Evolutionary conservation across 139 green algal species (phyloP), one percentile per base, ranked within the genome.

Genomic region (Diplosphaera chodatii): DNA sequence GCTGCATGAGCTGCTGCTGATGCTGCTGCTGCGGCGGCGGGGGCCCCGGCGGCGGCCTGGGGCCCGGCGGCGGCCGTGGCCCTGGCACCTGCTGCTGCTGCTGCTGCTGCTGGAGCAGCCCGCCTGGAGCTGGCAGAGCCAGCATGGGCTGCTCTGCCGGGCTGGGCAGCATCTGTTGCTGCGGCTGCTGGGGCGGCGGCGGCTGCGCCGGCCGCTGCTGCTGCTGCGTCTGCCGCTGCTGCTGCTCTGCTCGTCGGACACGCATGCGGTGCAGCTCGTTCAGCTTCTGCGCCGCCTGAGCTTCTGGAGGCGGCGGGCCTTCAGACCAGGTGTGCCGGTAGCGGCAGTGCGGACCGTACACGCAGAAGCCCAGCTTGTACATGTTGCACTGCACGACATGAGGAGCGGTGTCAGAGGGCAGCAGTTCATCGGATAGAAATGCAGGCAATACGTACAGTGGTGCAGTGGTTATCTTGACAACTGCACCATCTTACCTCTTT

Each of bases 361-460:
- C 96, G 79, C 94, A 98, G 78, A 98, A 98, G 15, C 94, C 94
- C 18, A 98, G 84, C 69, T 90, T 92, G 85, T 96, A 98, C 94
- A 98, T 98, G 84, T 98, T 97, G 84, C 94, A 98, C 78, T 98
- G 62, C 62, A 48, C 8, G 10, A 66, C 6, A 66, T 4, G 30
- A 59, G 32, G 55, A n/a, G n/a, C n/a, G n/a, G n/a, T n/a, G n/a
- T n/a, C n/a, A n/a, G n/a, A n/a, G n/a, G n/a, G n/a, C n/a, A n/a
- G n/a, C n/a, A n/a, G n/a, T n/a, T n/a, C n/a, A n/a, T n/a, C n/a
- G n/a, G n/a, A n/a, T n/a, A n/a, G n/a, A n/a, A n/a, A n/a, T n/a
- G n/a, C n/a, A n/a, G n/a, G n/a, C n/a, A n/a, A n/a, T n/a, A n/a
- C n/a, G n/a, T n/a, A n/a, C n/a, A n/a, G n/a, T n/a, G n/a, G n/a